A percentile compares a stretch with the other conserved stretches of the same genome.
Conservation (phyloP, 495 filamentous ascomycete species). For the Hypoxylon rickii region DNA sequence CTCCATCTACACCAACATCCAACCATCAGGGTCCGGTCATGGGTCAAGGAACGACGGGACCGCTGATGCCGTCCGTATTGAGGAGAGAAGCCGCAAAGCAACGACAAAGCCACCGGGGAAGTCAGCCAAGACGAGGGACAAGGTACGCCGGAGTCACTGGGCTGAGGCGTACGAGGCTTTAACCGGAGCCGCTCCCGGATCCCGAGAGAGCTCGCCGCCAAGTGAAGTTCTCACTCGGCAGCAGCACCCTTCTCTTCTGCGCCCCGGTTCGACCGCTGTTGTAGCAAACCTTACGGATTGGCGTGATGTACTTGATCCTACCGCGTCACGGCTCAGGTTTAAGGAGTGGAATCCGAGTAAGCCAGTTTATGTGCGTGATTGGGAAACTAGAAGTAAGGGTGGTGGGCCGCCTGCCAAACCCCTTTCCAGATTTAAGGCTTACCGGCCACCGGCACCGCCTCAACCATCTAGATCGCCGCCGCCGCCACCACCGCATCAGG, state of each 20-base stretch:
- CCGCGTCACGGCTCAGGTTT: background rate
- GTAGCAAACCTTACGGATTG: background rate
- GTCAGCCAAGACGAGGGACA: background rate
- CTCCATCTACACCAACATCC: too few relatives aligned
- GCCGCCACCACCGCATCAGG: background rate
- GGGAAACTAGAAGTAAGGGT: background rate
- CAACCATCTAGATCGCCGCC: background rate
- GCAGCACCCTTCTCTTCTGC: background rate
- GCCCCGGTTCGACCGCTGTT: background rate
- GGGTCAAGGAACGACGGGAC: too few relatives aligned
- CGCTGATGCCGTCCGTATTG: background rate
- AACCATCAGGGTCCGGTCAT: too few relatives aligned
- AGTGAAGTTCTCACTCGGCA: background rate
- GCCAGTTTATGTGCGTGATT: slow-evolving; percentile 12
- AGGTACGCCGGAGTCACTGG: slow-evolving; percentile 1
- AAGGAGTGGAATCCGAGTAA: slow-evolving; percentile 4
- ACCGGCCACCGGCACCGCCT: background rate
- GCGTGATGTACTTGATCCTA: background rate
- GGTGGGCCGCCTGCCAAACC: background rate
- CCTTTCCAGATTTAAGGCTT: background rate
- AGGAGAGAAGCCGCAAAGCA: background rate
- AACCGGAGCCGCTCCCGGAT: background rate
- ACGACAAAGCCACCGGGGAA: background rate
- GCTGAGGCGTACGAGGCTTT: slow-evolving; percentile 16
- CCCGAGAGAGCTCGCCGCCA: background rate